A percentile compares a stretch with the other conserved stretches of the same genome.
Conservation (phyloP, 1,284 basidiomycete genomes). For the Sanguinoderma infundibulare region DNA sequence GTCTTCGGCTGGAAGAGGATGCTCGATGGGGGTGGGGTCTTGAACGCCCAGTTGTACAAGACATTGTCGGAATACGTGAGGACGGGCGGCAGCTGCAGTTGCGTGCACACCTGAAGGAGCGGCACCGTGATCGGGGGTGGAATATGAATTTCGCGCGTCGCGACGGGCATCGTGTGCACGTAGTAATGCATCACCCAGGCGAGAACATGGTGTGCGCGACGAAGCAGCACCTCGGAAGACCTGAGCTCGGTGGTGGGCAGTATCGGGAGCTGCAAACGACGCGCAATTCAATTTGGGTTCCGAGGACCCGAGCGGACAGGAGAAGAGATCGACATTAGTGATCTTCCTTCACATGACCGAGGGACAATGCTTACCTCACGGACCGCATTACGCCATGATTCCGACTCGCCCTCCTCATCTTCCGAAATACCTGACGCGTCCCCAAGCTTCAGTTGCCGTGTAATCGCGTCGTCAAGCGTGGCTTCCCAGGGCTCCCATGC, state of each 20-base stretch:
- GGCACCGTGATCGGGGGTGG: slow-evolving; percentile 81
- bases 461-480: slow-evolving; percentile 55
- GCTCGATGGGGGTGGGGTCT: slow-evolving; percentile 32
- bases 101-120: slow-evolving; percentile 73
- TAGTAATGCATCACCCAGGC: slow-evolving; percentile 90
- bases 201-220: slow-evolving; percentile 86
- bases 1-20: slow-evolving; percentile 32
- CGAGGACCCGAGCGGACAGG: not conserved
- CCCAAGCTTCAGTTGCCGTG: slow-evolving; percentile 58
- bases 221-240: slow-evolving; percentile 67
- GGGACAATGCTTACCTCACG: slow-evolving; percentile 50
- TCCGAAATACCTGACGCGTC: slow-evolving; percentile 48
- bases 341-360: not conserved
- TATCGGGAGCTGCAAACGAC: slow-evolving; percentile 46
- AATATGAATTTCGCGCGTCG: slow-evolving; percentile 57
- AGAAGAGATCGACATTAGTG: slow-evolving; percentile 2
- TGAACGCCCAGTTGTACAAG: slow-evolving; percentile 86
- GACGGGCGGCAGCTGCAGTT: slow-evolving; percentile 87
- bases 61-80: slow-evolving; percentile 95
- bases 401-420: slow-evolving; percentile 50
- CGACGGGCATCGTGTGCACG: slow-evolving; percentile 75
- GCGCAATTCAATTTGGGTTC: too few relatives aligned
- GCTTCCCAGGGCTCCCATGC: slow-evolving; percentile 79
- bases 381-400: slow-evolving; percentile 67
- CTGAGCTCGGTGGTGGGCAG: slow-evolving; percentile 55